These are phyloP conservation scores for Exserohilum turcica DNA, from an alignment of 2,329 filamentous ascomycete genomes.

Conservation along the genomic window DNA sequence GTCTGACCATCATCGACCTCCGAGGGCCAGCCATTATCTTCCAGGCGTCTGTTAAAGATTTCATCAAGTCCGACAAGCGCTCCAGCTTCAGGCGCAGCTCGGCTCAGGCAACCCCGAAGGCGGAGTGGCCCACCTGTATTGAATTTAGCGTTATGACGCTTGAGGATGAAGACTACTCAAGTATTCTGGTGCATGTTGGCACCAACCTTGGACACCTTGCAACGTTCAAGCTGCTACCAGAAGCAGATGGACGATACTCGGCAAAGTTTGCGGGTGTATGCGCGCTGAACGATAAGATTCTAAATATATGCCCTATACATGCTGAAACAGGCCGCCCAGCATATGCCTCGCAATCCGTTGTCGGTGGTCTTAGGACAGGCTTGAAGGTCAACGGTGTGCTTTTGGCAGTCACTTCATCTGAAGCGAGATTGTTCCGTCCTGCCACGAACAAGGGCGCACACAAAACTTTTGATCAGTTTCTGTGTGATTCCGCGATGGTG, in stretches of 20 bases:
- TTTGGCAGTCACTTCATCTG: conserved; percentile 73
- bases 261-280: conserved; percentile 73
- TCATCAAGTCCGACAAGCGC: conserved; percentile 76
- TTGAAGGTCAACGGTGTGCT: conserved; percentile 77
- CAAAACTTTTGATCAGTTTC: conserved; percentile 80
- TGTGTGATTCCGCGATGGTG: conserved; percentile 82
- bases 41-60: conserved; percentile 71
- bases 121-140: conserved; percentile 79
- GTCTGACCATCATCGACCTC: conserved; percentile 81
- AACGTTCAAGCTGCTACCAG: conserved; percentile 88
- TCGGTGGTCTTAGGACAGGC: conserved; percentile 78
- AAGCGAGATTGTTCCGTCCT: conserved; percentile 87
- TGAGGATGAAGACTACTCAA: conserved; percentile 93
- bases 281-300: conserved; percentile 68
- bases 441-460: conserved; percentile 86
- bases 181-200: conserved; percentile 88
- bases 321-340: conserved; percentile 77
- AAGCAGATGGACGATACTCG: conserved; percentile 69
- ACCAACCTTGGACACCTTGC: conserved; percentile 82
- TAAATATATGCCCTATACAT: conserved; percentile 80
- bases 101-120: conserved; percentile 51
- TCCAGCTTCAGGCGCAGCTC: conserved; percentile 69
- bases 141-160: conserved; percentile 91
- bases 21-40: conserved; percentile 86
- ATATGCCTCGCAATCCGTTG: conserved; percentile 72